These are phyloP conservation scores for Nannochloris sp. DNA, from an alignment of 139 green algal genomes.

Conservation along the genomic window DNA sequence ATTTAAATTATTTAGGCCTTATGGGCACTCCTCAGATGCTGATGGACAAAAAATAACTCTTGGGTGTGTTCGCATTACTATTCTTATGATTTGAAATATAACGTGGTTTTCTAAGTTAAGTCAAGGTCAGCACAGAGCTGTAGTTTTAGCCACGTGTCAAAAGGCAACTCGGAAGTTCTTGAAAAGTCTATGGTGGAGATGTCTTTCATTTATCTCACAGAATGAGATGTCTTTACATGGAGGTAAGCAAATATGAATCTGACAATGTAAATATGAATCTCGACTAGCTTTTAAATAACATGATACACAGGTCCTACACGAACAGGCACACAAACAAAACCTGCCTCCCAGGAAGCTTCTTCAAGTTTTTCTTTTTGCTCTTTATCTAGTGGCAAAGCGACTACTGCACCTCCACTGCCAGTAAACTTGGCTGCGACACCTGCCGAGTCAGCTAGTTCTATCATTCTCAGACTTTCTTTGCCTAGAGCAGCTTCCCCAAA, in stretches of 20 bases:
- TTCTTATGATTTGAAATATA: too few species aligned
- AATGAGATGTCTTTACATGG: neutral
- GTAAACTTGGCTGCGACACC: conserved; percentile 75
- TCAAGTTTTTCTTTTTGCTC: conserved; percentile 27
- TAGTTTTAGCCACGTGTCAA: too few species aligned
- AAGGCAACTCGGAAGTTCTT: too few species aligned
- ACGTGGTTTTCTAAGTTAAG: too few species aligned
- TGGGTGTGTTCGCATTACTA: too few species aligned
- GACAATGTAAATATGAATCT: too few species aligned
- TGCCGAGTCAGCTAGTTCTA: conserved; percentile 45
- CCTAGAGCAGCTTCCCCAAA: conserved; percentile 70
- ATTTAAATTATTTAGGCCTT: too few species aligned
- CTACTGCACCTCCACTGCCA: conserved; percentile 71
- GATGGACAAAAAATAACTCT: too few species aligned
- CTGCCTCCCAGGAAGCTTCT: neutral
- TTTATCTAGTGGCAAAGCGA: conserved; percentile 51
- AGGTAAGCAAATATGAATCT: too few species aligned
- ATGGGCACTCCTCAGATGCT: too few species aligned
- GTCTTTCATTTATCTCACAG: neutral
- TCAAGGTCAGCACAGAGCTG: too few species aligned
- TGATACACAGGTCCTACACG: conserved; percentile 6
- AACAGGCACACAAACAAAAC: conserved; percentile 4
- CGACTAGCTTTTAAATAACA: neutral
- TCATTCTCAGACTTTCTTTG: conserved; percentile 65
- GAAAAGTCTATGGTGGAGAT: too few species aligned